These are phyloP conservation scores for Dipodascopsis tothii DNA, from an alignment of 805 yeast genomes.

Conservation along the genomic window DNA sequence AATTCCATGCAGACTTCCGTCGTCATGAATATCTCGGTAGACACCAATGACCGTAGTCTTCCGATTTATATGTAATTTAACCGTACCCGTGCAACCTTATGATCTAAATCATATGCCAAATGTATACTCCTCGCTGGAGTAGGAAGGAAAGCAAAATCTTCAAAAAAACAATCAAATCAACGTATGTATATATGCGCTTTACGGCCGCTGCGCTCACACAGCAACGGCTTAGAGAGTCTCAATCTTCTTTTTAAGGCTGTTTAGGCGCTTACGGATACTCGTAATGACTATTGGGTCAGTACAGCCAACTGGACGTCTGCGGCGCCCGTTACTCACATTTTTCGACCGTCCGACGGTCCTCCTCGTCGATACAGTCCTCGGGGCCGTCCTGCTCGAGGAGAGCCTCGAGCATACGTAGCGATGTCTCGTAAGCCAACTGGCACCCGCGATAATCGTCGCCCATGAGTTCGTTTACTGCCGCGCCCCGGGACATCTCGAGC, in stretches of 20 bases:
- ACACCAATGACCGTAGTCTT: too few relatives aligned
- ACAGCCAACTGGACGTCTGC: too few relatives aligned
- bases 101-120: not conserved
- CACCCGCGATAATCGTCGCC: slow-evolving; percentile 69
- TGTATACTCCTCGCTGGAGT: not conserved
- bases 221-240: slow-evolving; percentile 15
- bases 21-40: too few relatives aligned
- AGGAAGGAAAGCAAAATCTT: not conserved
- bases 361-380: slow-evolving; percentile 47
- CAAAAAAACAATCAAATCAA: too few relatives aligned
- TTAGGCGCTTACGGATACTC: slow-evolving; percentile 73
- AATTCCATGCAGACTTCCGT: too few relatives aligned
- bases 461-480: slow-evolving; percentile 79
- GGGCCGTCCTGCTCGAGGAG: slow-evolving; percentile 37
- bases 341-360: slow-evolving; percentile 68
- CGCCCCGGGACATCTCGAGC: slow-evolving; percentile 81
- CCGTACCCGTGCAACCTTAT: not conserved
- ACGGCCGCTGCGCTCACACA: too few relatives aligned
- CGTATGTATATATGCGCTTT: too few relatives aligned
- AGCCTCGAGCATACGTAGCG: slow-evolving; percentile 93
- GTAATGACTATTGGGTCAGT: slow-evolving; percentile 40
- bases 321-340: slow-evolving; percentile 44
- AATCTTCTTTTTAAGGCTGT: slow-evolving; percentile 59
- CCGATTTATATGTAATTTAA: not conserved
- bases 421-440: slow-evolving; percentile 81